Conservation (phyloP, 139 green algal genomes). For the Coelastrella sp. region DNA sequence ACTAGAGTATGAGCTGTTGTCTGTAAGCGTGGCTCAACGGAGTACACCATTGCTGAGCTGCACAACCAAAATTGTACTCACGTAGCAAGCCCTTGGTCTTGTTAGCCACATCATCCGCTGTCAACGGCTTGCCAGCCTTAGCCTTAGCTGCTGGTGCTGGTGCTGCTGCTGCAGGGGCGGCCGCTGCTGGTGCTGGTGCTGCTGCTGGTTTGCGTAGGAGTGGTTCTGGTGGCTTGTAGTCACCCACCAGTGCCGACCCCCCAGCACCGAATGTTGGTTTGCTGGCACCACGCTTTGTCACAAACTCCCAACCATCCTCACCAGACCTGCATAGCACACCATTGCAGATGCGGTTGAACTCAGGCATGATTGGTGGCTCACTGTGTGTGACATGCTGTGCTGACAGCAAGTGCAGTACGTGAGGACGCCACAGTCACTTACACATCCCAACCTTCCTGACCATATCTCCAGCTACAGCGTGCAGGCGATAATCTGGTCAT, state of each 20-base stretch:
- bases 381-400: too few species aligned
- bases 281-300: conserved; percentile 37
- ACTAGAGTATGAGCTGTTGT: too few species aligned
- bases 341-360: not conserved
- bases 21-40: too few species aligned
- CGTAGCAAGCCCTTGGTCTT: conserved; percentile 61
- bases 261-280: conserved; percentile 23
- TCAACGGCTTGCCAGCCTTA: conserved; percentile 50
- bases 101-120: conserved; percentile 56
- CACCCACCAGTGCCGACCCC: conserved; percentile 62
- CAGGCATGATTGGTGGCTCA: too few species aligned
- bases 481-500: too few species aligned
- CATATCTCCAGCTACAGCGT: too few species aligned
- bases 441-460: too few species aligned
- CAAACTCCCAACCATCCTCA: conserved; percentile 60
- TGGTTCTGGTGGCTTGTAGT: conserved; percentile 54
- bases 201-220: conserved; percentile 26
- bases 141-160: conserved; percentile 9
- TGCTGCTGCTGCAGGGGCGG: conserved; percentile 29
- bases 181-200: conserved; percentile 21
- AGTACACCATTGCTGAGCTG: not conserved
- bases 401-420: too few species aligned
- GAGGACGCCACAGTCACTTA: too few species aligned
- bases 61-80: conserved; percentile 50
- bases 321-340: not conserved